Evolutionary conservation across 331 rosid species (phyloP).

Genomic region (Malus hybrid): DNA sequence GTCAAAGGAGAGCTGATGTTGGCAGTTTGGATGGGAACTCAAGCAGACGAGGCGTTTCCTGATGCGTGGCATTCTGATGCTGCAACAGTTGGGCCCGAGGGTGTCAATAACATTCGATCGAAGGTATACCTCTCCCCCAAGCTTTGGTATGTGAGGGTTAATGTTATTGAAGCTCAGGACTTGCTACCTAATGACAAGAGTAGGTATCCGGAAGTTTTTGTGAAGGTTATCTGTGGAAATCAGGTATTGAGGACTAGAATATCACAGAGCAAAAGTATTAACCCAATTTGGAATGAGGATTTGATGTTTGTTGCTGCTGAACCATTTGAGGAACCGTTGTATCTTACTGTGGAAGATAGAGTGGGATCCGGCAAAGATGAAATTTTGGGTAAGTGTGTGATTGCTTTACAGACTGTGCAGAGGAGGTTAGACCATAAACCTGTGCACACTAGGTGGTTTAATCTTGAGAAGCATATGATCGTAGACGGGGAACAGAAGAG

Average conservation of each 20-base stretch:
- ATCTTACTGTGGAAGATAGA: conserved; percentile 37
- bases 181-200: conserved; percentile 32
- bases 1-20: conserved; percentile 43
- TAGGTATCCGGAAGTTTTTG: conserved; percentile 36
- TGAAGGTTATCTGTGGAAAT: conserved; percentile 25
- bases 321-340: conserved; percentile 38
- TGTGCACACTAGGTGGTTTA: conserved; percentile 38
- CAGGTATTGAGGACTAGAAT: conserved; percentile 31
- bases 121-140: conserved; percentile 44
- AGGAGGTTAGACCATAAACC: conserved; percentile 43
- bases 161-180: conserved; percentile 50
- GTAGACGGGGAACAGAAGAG: conserved; percentile 33
- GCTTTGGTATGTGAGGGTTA: conserved; percentile 46
- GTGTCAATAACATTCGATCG: conserved; percentile 30
- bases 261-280: conserved; percentile 28
- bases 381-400: conserved; percentile 33
- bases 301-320: conserved; percentile 41
- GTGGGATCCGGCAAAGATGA: conserved; percentile 36
- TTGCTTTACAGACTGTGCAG: conserved; percentile 40
- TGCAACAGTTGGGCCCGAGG: conserved; percentile 32
- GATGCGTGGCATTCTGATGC: conserved; percentile 54
- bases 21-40: conserved; percentile 57
- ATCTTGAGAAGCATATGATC: conserved; percentile 32
- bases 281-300: conserved; percentile 37
- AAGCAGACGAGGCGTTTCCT: conserved; percentile 46